Evolutionary conservation across 1,139 yeast species (phyloP), one percentile per base, ranked within the genome.

Genomic region (Hemisphaericaspora xylofermentans): DNA sequence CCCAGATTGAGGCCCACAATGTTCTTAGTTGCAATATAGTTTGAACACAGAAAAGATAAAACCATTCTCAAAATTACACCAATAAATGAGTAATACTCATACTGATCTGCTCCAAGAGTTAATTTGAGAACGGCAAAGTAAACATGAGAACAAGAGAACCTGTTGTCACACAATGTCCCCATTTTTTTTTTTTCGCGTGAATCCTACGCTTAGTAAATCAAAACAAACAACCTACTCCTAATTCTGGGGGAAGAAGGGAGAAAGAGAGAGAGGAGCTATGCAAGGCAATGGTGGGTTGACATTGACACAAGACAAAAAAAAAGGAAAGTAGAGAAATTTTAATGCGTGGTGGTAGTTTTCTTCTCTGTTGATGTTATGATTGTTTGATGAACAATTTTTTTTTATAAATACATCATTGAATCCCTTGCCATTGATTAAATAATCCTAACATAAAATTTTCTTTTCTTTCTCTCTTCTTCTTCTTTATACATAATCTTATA

Each of bases 381-480:
- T n/a, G n/a, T n/a, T n/a, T n/a, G n/a, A n/a, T n/a, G n/a, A n/a
- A n/a, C n/a, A n/a, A n/a, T n/a, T 25, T 14, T 8, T 14, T 25
- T 36, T 36, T 36, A 36, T 36, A 36, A 36, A 36, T 36, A 36
- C 30, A 27, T 19, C 35, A 33, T 8, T 18, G 12, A 30, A 30
- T 36, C 14, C 35, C 12, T 24, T 24, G 27, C 4, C 10, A n/a
- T 9, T 24, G 12, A 24, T 9, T 26, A 8, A 36, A 15, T 13
- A 21, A 7, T 9, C 15, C 13, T 22, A 36, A 8, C 13, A n/a
- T 10, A 22, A 36, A 25, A 18, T 31, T 19, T 25, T 36, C 33
- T 38, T 47, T 42, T 43, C 43, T 37, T 43, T 39, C 41, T 35
- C 39, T 41, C 41, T 36, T 44, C 43, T 33, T 37, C 40, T 35